phyloP scores from a whole-genome alignment of 768 basidiomycete species.

The Chalciporus sphaerocephalus region DNA sequence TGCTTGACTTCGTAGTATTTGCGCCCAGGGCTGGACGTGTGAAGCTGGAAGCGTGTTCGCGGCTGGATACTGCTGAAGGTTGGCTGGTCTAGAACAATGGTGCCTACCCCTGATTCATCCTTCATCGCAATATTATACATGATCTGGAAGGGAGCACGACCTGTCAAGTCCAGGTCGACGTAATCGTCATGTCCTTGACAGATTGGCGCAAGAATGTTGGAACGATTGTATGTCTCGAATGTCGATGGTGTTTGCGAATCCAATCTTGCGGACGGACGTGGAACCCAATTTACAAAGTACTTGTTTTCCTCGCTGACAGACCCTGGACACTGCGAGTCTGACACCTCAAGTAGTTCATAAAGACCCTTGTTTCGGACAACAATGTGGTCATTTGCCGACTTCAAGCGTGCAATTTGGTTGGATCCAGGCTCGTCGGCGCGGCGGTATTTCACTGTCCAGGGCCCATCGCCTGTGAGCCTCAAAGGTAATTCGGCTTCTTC shows the following conservation, averaged over 20 bases:
- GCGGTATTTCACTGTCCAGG: conserved; percentile 82
- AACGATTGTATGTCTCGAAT: conserved; percentile 63
- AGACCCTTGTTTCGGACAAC: conserved; percentile 68
- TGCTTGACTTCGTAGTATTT: conserved; percentile 90
- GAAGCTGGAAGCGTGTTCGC: conserved; percentile 75
- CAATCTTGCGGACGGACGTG: conserved; percentile 69
- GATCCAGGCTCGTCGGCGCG: conserved; percentile 41
- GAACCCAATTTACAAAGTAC: conserved; percentile 76
- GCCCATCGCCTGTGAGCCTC: conserved; percentile 90
- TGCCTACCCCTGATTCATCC: conserved; percentile 63
- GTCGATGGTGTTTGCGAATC: conserved; percentile 52
- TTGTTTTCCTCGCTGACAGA: conserved; percentile 55
- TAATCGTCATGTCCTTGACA: conserved; percentile 81
- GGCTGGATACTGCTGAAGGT: conserved; percentile 83
- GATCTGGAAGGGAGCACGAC: conserved; percentile 90
- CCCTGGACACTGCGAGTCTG: conserved; percentile 85
- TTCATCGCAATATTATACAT: conserved; percentile 81
- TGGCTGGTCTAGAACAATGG: conserved; percentile 67
- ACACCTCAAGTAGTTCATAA: conserved; percentile 71
- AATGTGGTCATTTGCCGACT: conserved; percentile 67
- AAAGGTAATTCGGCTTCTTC: conserved; percentile 72
- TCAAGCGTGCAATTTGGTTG: conserved; percentile 40
- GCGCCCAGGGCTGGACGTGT: conserved; percentile 69
- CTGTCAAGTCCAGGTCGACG: conserved; percentile 79
- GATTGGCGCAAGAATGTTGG: conserved; percentile 68